Evolutionary conservation across 371 early-diverging fungal species (phyloP), one percentile per base, ranked within the genome.

Genomic region (Mortierella sp.): DNA sequence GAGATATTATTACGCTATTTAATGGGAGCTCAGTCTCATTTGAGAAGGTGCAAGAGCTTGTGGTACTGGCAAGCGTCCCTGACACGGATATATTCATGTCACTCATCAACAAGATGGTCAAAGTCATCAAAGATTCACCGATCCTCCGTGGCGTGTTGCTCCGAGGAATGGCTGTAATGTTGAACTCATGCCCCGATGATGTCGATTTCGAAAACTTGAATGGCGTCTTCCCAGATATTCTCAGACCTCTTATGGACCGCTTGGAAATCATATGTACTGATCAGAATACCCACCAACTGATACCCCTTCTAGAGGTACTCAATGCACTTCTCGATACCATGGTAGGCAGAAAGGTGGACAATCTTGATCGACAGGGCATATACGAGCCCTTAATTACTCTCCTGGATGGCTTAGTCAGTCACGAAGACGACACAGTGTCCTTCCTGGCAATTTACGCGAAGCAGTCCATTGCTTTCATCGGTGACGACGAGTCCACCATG

Each of bases 361-460:
- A 9, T 1, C 63, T 63, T 28, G 63, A 63, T 22, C 63, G 63
- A 4, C 7, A 5, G 28, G 3, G 11, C 22, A 19, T 22, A 7
- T 22, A 28, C 16, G n/a, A 15, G 11, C n/a, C 16, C 4, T 28
- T 10, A 48, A 9, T 0, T 1, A 7, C 43, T 33, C 1, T 7
- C n/a, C n/a, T n/a, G n/a, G n/a, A n/a, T n/a, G n/a, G n/a, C n/a
- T n/a, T n/a, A n/a, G n/a, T n/a, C n/a, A n/a, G n/a, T n/a, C n/a
- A n/a, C n/a, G 22, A 24, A 13, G 24, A 63, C 15, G 48, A 22
- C 5, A 63, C 45, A 10, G 22, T 63, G 0, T 47, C 47, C 22
- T 63, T 63, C 10, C 22, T 43, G 24, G 63, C 47, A 22, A 6
- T 21, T 11, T 63, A 47, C 48, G 63, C 63, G 19, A 63, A 47